Evolutionary conservation across 805 yeast species (phyloP).

Genomic region (Maudiozyma serrabonitensis): DNA sequence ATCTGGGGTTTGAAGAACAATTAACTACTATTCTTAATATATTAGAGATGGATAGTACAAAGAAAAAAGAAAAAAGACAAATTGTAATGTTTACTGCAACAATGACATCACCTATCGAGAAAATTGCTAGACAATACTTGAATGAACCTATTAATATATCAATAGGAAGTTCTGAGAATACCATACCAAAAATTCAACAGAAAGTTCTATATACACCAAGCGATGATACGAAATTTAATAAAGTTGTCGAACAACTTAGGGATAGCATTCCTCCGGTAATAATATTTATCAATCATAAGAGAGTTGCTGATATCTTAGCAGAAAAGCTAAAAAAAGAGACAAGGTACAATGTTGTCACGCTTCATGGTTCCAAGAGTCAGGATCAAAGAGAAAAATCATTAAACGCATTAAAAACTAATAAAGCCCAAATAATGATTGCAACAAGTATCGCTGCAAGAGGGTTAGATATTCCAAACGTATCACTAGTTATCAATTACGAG

Average conservation of each 20-base stretch:
- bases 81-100: conserved; percentile 96
- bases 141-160: conserved; percentile 50
- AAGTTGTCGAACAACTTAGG: conserved; percentile 13
- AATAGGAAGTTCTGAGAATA: conserved; percentile 59
- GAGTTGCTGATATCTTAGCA: conserved; percentile 58
- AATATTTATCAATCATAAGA: conserved; percentile 71
- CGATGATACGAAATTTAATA: conserved; percentile 37
- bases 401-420: conserved; percentile 43
- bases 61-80: conserved; percentile 31
- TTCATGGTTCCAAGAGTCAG: conserved; percentile 86
- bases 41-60: conserved; percentile 25
- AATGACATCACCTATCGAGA: conserved; percentile 65
- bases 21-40: conserved; percentile 48
- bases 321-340: conserved; percentile 36
- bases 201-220: conserved; percentile 43
- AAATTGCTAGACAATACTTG: conserved; percentile 54
- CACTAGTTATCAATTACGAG: conserved; percentile 78
- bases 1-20: conserved; percentile 85
- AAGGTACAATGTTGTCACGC: conserved; percentile 44
- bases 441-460: conserved; percentile 97
- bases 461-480: conserved; percentile 79
- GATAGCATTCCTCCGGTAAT: conserved; percentile 51
- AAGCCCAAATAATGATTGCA: conserved; percentile 62
- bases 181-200: conserved; percentile 52
- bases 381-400: conserved; percentile 77